These are phyloP conservation scores for Leptosphaerulina australis DNA, from an alignment of 2,329 filamentous ascomycete genomes.

Conservation along the genomic window DNA sequence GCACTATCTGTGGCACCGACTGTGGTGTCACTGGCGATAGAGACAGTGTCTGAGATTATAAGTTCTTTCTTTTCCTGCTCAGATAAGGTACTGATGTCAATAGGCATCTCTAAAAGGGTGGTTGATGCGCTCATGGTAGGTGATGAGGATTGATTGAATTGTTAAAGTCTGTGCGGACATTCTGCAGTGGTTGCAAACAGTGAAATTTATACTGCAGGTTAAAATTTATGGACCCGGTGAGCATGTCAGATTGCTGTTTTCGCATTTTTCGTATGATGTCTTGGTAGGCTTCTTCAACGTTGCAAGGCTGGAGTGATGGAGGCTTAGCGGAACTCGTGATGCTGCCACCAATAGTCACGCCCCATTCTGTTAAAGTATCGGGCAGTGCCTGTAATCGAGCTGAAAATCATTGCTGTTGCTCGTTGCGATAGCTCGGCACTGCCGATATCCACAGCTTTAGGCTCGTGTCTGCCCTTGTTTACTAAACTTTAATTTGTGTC, in stretches of 20 bases:
- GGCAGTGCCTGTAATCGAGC: too few relatives aligned
- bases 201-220: background rate
- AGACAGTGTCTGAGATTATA: constrained; percentile 20
- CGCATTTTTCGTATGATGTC: background rate
- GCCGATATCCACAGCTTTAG: too few relatives aligned
- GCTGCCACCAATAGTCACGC: background rate
- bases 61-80: constrained; percentile 30
- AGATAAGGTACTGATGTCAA: constrained; percentile 21
- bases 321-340: background rate
- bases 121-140: constrained; percentile 2
- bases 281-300: background rate
- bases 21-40: constrained; percentile 27
- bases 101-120: constrained; percentile 4
- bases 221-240: background rate
- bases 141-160: too few relatives aligned
- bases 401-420: too few relatives aligned
- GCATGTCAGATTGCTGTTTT: background rate
- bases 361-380: too few relatives aligned
- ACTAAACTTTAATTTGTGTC: too few relatives aligned
- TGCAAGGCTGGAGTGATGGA: background rate
- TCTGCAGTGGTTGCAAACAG: background rate
- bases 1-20: constrained; percentile 3
- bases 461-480: too few relatives aligned
- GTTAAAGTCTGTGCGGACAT: background rate
- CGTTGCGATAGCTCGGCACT: too few relatives aligned